Base-by-base conservation (phyloP, 2,329 filamentous ascomycete species). In the Xylariaceae sp. region DNA sequence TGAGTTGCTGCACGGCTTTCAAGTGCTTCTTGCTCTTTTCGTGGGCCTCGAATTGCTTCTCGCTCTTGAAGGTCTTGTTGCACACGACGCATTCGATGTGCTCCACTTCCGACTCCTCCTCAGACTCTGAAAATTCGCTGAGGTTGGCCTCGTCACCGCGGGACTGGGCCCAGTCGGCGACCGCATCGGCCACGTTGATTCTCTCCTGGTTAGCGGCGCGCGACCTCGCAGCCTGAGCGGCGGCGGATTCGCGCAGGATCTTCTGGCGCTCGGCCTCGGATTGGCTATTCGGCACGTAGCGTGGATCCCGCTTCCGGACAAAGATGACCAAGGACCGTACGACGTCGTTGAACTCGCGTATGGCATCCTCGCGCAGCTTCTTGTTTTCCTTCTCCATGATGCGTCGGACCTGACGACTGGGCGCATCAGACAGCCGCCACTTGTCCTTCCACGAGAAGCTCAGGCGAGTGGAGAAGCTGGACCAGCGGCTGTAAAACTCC, bases 351-450 rank as follows among this genome's bases (percentile, higher is more conserved):
- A 95, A 97, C 50, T 95, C 86, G 40, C 83, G 78, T 9, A 85
- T 77, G 3, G 81, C 88, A 37, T 90, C 85, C 14, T 96, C 89
- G 36, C 92, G 77, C 16, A 83, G 64, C 48, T 84, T 85, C 52
- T 81, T 85, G 61, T 98, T 98, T 59, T 96, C 90, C 62, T 95
- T 96, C 59, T 97, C 92, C 81, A 97, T 94, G 27, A 87, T 56
- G 21, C 92, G 78, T 36, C 90, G 80, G 12, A 87, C 73, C 26
- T 83, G 78, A 35, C 92, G 80, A 63, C 98, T 90, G 1, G 88
- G 88, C 1, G 88, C 90, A 52, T 96, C 88, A 0, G 84, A 83
- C 14, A 88, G 72, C 34, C 84, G 76, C 63, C 94, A 92, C 44
- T 78, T 74, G 59, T 98, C 89, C 59, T 83, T 85, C 90, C 92